Percentiles rank a stretch among this genome's conserved stretches.
phyloP scores from a whole-genome alignment of 2,329 filamentous ascomycete genomes.

The Curvularia sp. region DNA sequence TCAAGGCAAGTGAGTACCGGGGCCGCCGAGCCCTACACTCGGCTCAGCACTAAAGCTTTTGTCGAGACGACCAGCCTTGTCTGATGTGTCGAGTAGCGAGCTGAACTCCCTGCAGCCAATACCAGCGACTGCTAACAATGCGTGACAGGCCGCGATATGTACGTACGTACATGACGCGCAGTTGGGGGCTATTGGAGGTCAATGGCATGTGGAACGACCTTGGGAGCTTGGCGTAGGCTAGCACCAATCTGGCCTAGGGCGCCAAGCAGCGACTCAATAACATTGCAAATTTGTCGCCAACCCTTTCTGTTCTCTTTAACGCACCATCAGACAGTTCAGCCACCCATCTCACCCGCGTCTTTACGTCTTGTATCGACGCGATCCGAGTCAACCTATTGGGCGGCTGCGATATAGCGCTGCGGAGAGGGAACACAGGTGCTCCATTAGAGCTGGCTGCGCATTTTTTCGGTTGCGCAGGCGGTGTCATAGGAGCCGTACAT shows the following conservation, averaged over 20 bases:
- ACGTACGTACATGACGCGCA: not conserved
- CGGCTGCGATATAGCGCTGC: constrained; percentile 67
- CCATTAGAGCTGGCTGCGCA: constrained; percentile 78
- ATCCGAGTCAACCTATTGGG: constrained; percentile 44
- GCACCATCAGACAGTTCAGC: constrained; percentile 53
- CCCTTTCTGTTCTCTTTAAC: constrained; percentile 32
- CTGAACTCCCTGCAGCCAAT: not conserved
- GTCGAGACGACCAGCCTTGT: not conserved
- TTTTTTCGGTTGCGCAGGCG: constrained; percentile 73
- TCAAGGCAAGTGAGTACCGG: not conserved
- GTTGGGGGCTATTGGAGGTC: not conserved
- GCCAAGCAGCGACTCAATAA: constrained; percentile 26
- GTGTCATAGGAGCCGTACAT: constrained; percentile 87
- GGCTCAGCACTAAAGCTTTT: not conserved
- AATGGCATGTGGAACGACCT: not conserved
- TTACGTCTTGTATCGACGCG: constrained; percentile 50
- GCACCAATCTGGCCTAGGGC: not conserved
- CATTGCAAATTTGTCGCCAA: constrained; percentile 28
- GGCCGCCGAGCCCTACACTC: not conserved
- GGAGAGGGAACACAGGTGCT: constrained; percentile 63
- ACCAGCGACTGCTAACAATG: not conserved
- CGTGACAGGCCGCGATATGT: not conserved
- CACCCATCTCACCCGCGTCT: constrained; percentile 47
- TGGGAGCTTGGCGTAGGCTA: not conserved
- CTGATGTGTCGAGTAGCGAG: not conserved